Evolutionary conservation across 805 yeast genomes (phyloP), one percentile per base, ranked within the genome.

Genomic region (Candida endomychidarum): DNA sequence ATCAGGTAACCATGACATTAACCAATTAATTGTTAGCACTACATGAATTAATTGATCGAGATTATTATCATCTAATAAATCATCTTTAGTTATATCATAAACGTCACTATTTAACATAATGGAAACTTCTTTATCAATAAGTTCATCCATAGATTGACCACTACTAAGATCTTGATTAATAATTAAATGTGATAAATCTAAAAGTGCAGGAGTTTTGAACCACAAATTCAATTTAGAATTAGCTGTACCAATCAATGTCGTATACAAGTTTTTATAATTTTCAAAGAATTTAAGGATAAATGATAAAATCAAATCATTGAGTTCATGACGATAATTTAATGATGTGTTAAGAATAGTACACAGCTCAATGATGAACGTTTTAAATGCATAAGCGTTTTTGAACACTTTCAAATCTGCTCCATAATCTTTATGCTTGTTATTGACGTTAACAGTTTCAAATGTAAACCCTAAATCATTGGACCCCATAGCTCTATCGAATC

Each of bases 331-430:
- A 52, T 72, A 84, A 31, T 73, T 64, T 22, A 76, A 60, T 3
- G 86, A 78, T 2, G 87, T 80, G 53, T 80, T 82, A 40, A 83
- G 64, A 4, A 78, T 57, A 28, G 67, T 65, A 48, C 84, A 77
- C 5, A 75, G 57, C 45, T 69, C 65, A 18, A 64, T 58, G 38
- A 80, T 66, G 37, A 81, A 63, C 9, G 60, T 59, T 33, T 74
- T 67, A 48, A 79, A 76, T 14, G 70, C 67, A 23, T 61, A 48
- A 0, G 79, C 77, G 38, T 75, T 70, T 40, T 64, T 61, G 42
- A 61, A 70, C 8, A 70, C 59, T 26, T 43, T 40, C 1, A 45
- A 31, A 12, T 35, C 33, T 11, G 24, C 16, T 21, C 22, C 15
- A 18, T 22, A 22, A 16, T 25, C 29, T 8, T 14, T 28, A 7